These are phyloP conservation scores for Singerocomus inundabilis DNA, from an alignment of 1,284 basidiomycete species.

Conservation along the genomic window DNA sequence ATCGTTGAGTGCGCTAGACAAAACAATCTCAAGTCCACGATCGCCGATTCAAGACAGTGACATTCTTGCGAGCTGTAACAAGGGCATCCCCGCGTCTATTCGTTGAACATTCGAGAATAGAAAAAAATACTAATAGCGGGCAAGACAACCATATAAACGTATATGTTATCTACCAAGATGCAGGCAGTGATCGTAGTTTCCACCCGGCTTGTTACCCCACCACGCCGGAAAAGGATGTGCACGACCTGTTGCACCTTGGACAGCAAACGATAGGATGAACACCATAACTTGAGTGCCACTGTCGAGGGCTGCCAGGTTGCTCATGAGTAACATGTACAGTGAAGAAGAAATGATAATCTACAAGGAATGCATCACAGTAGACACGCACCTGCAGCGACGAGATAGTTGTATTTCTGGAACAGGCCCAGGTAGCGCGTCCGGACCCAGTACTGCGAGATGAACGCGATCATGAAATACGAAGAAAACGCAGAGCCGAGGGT, in stretches of 20 bases:
- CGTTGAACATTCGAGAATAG: no score
- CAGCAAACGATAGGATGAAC: conserved; percentile 72
- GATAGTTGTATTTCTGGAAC: conserved; percentile 52
- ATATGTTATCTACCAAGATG: no score
- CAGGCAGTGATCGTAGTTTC: conserved; percentile 30
- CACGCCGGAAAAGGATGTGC: conserved; percentile 57
- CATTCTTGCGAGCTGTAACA: no score
- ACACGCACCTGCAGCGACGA: conserved; percentile 43
- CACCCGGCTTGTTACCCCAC: conserved; percentile 51
- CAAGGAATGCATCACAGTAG: no score
- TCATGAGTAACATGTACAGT: not conserved
- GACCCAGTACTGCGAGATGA: conserved; percentile 57
- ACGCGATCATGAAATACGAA: conserved; percentile 45
- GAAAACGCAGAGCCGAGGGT: conserved; percentile 47
- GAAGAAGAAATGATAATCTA: no score
- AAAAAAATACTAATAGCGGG: no score
- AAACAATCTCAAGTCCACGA: no score
- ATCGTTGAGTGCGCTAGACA: no score
- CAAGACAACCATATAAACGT: no score
- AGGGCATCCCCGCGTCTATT: no score
- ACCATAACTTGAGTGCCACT: conserved; percentile 68
- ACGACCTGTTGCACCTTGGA: conserved; percentile 63
- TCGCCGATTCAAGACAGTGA: no score
- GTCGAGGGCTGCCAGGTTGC: conserved; percentile 42
- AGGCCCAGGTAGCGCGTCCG: conserved; percentile 55